Evolutionary conservation across 177 flowering plant genomes (phyloP).

Genomic region (Vitis hybrid): DNA sequence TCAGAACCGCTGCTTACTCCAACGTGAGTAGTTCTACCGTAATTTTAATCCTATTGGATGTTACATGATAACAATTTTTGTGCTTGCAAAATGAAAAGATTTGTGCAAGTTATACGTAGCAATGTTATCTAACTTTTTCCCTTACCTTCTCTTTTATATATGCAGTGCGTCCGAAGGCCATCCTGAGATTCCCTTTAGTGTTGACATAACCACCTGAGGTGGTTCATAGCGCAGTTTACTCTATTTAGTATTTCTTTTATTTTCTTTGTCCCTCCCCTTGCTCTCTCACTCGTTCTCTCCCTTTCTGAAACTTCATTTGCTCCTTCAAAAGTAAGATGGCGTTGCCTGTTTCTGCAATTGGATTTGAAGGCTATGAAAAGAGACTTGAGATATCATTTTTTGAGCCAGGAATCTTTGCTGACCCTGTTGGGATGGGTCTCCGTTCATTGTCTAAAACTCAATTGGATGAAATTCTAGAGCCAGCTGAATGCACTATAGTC

Average conservation of each 20-base stretch:
- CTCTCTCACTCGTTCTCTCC: background rate
- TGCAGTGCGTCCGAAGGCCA: background rate
- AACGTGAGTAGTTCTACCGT: constrained; percentile 31
- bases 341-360: constrained; percentile 4
- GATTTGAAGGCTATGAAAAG: constrained; percentile 15
- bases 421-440: no score
- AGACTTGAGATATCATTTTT: constrained; percentile 10
- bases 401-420: constrained; percentile 1
- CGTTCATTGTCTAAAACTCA: constrained; percentile 4
- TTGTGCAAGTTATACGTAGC: no score
- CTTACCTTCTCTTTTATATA: no score
- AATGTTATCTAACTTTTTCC: no score
- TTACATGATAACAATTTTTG: no score
- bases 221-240: background rate
- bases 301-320: background rate
- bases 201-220: background rate
- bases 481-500: constrained; percentile 8
- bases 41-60: no score
- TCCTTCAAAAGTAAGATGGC: background rate
- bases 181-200: background rate
- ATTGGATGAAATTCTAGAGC: constrained; percentile 5
- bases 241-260: background rate
- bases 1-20: constrained; percentile 67
- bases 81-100: no score
- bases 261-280: background rate